Evolutionary conservation across 371 early-diverging fungal genomes (phyloP).

Genomic region (Apophysomyces variabilis): DNA sequence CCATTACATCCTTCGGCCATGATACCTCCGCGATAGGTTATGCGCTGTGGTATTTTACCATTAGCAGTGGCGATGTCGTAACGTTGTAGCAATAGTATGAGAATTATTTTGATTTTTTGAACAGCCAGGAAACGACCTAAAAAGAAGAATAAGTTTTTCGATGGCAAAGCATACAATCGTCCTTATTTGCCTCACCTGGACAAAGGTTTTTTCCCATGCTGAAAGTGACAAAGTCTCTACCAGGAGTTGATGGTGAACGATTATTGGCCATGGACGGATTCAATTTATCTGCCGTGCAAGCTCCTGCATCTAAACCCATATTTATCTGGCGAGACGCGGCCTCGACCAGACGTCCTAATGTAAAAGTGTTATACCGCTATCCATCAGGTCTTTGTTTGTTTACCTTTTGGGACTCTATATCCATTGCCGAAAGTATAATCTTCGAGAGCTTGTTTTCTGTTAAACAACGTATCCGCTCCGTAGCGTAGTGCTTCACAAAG

Average conservation of each 20-base stretch:
- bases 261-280: no score
- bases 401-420: conserved; percentile 38
- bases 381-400: no score
- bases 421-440: conserved; percentile 45
- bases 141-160: background rate
- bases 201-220: conserved; percentile 43
- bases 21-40: conserved; percentile 18
- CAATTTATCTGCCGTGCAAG: background rate
- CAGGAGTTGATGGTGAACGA: conserved; percentile 10
- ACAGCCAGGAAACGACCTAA: conserved; percentile 59
- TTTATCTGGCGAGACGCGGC: no score
- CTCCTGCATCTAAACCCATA: background rate
- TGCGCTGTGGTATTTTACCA: conserved; percentile 13
- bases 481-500: no score
- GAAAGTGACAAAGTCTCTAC: conserved; percentile 37
- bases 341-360: no score
- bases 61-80: conserved; percentile 27
- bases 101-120: conserved; percentile 46
- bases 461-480: no score
- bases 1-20: conserved; percentile 20
- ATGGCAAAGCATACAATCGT: no score
- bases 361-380: no score
- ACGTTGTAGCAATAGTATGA: conserved; percentile 25
- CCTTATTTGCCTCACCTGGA: conserved; percentile 11
- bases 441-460: conserved; percentile 10